Base-by-base conservation (phyloP, 768 basidiomycete species). In the Lactarius vividus region DNA sequence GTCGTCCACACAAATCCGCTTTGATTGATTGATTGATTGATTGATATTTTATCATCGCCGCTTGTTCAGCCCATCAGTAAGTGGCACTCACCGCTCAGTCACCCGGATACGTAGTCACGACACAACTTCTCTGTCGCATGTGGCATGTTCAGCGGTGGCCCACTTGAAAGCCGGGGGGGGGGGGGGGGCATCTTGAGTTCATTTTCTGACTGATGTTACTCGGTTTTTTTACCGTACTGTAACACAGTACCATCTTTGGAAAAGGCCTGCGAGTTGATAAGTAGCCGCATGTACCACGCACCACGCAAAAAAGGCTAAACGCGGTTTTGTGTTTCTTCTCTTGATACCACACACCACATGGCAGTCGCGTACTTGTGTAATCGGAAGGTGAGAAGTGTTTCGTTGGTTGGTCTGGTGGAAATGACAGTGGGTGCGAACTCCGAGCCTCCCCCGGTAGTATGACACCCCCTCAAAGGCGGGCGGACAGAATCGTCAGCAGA, bases 351-450 rank as follows among this genome's bases (percentile, higher is more conserved):
- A 4, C 44, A 10, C 44, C n/a, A 11, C 44, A 10, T 46, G n/a
- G 10, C 44, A 11, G n/a, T n/a, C 2, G 15, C 8, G 18, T 9
- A 31, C 29, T 31, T 4, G 4, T 11, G 26, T 20, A 13, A 31
- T 55, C 29, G 29, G 53, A 31, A 20, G 31, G 8, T 11, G 29
- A 16, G 53, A 55, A 31, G 18, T 16, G 29, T 55, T 31, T 55
- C 28, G 53, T 31, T 9, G 28, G 53, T 31, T 29, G 53, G 53
- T 31, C 28, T 20, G 18, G 11, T n/a, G n/a, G 49, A 9, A 23
- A 23, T 52, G 53, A 55, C 53, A 54, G 53, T 9, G 53, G 53
- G 53, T 29, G 28, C 53, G 53, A 55, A 55, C 53, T 55, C 53
- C 53, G 53, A 55, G 11, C 2, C 23, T 31, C 26, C 49, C 20